A percentile compares a stretch with the other conserved stretches of the same genome.
phyloP scores from a whole-genome alignment of 768 basidiomycete species.

The Agrocybe pediades region DNA sequence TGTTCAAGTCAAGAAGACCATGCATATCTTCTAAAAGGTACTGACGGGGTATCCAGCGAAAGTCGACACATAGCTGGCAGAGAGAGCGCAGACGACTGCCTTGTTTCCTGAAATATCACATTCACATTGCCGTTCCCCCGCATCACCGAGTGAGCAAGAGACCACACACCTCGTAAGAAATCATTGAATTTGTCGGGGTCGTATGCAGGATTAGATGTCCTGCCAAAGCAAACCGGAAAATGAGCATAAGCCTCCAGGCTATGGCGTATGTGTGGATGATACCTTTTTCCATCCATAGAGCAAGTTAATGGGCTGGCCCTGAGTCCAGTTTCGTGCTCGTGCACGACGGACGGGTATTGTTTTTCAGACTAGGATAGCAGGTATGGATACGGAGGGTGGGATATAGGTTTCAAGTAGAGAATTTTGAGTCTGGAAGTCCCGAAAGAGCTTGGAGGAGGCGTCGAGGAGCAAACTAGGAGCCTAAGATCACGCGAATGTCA shows the following conservation, averaged over 20 bases:
- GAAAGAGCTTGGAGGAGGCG: conserved; percentile 9
- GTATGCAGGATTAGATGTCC: conserved; percentile 64
- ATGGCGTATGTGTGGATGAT: conserved; percentile 6
- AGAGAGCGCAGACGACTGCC: conserved; percentile 86
- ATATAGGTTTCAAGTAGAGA: not conserved
- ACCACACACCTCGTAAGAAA: conserved; percentile 60
- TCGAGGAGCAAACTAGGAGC: conserved; percentile 16
- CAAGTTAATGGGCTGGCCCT: conserved; percentile 61
- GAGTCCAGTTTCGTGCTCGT: conserved; percentile 73
- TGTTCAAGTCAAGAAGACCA: conserved; percentile 2
- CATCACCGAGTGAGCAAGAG: conserved; percentile 2
- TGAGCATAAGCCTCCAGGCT: not conserved
- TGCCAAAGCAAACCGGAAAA: too few relatives aligned
- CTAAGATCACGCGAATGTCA: conserved; percentile 30
- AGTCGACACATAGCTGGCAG: conserved; percentile 91
- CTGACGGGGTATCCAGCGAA: conserved; percentile 86
- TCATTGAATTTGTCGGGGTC: conserved; percentile 64
- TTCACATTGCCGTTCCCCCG: conserved; percentile 13
- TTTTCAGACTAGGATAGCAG: conserved; percentile 17
- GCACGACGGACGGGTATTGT: conserved; percentile 46
- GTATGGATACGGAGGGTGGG: not conserved
- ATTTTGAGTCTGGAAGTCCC: not conserved
- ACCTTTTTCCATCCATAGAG: conserved; percentile 84
- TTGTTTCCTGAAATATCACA: conserved; percentile 62
- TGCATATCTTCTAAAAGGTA: conserved; percentile 22